Evolutionary conservation across 2,329 filamentous ascomycete species (phyloP).

Genomic region (Aureobasidium mangrovei): DNA sequence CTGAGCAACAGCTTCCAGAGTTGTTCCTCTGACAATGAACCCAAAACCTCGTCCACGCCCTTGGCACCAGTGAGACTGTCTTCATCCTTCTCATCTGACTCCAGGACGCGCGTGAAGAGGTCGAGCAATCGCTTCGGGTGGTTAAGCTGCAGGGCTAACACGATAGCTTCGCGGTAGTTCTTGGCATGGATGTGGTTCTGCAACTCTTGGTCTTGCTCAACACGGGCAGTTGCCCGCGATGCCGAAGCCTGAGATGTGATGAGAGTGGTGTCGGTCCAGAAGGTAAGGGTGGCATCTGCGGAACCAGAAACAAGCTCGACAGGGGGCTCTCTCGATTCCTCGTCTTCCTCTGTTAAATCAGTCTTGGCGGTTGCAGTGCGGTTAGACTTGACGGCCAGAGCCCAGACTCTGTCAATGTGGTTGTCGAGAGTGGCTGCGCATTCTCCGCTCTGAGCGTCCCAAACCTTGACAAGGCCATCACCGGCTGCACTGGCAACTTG

Average conservation of each 20-base stretch:
- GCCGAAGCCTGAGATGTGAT: conserved; percentile 68
- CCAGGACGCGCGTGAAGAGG: conserved; percentile 74
- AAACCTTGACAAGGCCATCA: conserved; percentile 92
- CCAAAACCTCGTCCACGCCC: conserved; percentile 73
- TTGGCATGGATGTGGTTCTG: conserved; percentile 85
- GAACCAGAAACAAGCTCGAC: conserved; percentile 80
- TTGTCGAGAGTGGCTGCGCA: conserved; percentile 87
- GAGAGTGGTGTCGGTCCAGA: conserved; percentile 88
- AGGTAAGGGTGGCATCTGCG: conserved; percentile 85
- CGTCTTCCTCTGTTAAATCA: conserved; percentile 16
- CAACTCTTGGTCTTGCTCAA: conserved; percentile 90
- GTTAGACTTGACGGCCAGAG: conserved; percentile 60
- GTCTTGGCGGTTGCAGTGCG: neutral
- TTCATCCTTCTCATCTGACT: conserved; percentile 49
- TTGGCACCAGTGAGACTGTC: conserved; percentile 56
- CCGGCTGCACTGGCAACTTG: conserved; percentile 81
- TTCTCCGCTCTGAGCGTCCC: conserved; percentile 82
- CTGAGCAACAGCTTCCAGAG: conserved; percentile 73
- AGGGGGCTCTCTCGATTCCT: conserved; percentile 22
- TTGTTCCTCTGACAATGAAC: conserved; percentile 72
- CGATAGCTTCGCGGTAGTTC: conserved; percentile 88
- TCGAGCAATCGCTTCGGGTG: conserved; percentile 80
- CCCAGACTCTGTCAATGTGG: conserved; percentile 94
- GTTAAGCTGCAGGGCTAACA: conserved; percentile 83
- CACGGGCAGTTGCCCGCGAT: conserved; percentile 64